Conservation (phyloP, 1,284 basidiomycete species). For the Ceratobasidium papillatum region DNA sequence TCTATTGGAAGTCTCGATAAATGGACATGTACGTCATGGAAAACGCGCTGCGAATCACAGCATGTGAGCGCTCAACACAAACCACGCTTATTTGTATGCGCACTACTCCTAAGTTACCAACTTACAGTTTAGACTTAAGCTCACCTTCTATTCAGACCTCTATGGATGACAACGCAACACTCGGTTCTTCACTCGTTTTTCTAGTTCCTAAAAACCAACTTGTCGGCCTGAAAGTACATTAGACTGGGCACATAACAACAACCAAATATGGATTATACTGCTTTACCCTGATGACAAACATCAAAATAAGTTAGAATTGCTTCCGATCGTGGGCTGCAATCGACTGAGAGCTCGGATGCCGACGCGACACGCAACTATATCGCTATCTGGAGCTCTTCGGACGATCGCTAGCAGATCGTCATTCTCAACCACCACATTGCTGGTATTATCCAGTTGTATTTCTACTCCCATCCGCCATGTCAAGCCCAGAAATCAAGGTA, state of each 20-base stretch:
- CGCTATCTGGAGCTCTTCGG: not conserved
- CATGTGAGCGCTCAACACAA: too few species aligned
- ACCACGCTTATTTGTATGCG: too few species aligned
- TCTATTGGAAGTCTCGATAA: too few species aligned
- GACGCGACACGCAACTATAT: not conserved
- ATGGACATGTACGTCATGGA: too few species aligned
- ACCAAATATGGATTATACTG: not conserved
- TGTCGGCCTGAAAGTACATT: too few species aligned
- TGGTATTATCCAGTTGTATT: not conserved
- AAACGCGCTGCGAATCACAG: too few species aligned
- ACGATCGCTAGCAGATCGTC: not conserved
- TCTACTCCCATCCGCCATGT: not conserved
- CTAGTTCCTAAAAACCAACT: not conserved
- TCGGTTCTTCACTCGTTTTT: too few species aligned
- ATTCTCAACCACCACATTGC: not conserved
- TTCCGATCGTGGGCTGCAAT: conserved; percentile 39
- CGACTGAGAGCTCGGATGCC: conserved; percentile 34
- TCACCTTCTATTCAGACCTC: too few species aligned
- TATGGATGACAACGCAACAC: too few species aligned
- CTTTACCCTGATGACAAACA: not conserved
- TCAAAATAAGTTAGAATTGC: not conserved
- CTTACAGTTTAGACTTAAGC: too few species aligned
- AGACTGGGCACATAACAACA: too few species aligned
- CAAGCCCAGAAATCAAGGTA: not conserved
- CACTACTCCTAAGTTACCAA: too few species aligned